Base-by-base conservation (phyloP, 2,329 filamentous ascomycete species). In the Colletotrichum coccodes region DNA sequence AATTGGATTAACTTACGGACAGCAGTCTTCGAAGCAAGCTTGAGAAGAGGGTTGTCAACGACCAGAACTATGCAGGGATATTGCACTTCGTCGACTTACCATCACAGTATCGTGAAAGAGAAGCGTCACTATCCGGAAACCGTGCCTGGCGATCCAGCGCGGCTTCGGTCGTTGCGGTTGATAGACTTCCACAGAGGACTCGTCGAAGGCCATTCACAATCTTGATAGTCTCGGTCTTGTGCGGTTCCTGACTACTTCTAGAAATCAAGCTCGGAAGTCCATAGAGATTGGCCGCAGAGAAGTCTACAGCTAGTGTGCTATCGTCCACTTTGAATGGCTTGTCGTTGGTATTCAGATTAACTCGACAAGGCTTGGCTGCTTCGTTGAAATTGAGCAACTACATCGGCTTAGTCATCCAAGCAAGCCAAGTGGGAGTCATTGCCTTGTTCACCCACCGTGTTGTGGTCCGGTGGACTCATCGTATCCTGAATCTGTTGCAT, bases 1-100 rank as follows among this genome's bases (percentile, higher is more conserved):
- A 6, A 8, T 11, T 8, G 23, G 11, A 30, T 23, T 40, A 8
- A 60, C 65, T 60, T 18, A 68, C 65, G 65, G 65, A 26, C 60
- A 68, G 2, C 47, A 54, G 12, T 68, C 60, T 28, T 65, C 61
- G 14, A 68, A 65, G 6, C 65, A 68, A 11, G 65, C 65, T 68
- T 1, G 23, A 23, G 11, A 12, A 2, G 4, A 34, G 7, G 7
- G 30, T 52, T 23, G 26, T 64, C 28, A 60, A 34, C 34, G 14
- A 12, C 44, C 2, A 14, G 14, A 28, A 18, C 11, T 16, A 8
- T 21, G 8, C n/a, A 6, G 8, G 8, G 9, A 18, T 21, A 4
- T 9, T 16, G 2, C 3, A 46, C 14, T 21, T 5, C 12, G 14
- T n/a, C n/a, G n/a, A n/a, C 60, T 34, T 12, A 65, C 65, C 61